Percentiles rank a stretch among this genome's conserved stretches.
phyloP scores from a whole-genome alignment of 2,329 filamentous ascomycete genomes.

The Tolypocladium capitatum region DNA sequence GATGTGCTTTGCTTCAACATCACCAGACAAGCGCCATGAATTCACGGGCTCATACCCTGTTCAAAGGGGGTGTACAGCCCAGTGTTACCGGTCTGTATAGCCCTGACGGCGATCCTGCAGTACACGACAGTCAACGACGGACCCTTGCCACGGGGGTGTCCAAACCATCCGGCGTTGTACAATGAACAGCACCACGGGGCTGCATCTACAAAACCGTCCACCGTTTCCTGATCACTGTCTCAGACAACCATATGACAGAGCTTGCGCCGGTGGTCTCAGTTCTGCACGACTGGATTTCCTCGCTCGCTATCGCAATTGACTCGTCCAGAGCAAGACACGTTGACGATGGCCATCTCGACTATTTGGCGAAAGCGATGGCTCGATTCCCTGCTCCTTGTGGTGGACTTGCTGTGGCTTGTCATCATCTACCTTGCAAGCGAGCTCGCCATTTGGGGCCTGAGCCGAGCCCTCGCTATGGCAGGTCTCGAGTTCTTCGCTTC shows the following conservation, averaged over 20 bases:
- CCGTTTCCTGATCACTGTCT: background rate
- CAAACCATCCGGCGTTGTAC: slow-evolving; percentile 2
- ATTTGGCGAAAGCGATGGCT: slow-evolving; percentile 7
- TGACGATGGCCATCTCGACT: background rate
- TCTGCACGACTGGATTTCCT: background rate
- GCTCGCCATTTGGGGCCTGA: slow-evolving; percentile 31
- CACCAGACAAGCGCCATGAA: background rate
- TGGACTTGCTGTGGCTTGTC: slow-evolving; percentile 18
- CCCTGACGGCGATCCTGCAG: background rate
- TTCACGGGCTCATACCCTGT: background rate
- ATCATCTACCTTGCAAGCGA: slow-evolving; percentile 27
- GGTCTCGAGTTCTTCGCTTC: slow-evolving; percentile 31
- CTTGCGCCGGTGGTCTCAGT: background rate
- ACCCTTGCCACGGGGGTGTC: background rate
- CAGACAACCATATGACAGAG: background rate
- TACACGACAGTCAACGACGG: background rate
- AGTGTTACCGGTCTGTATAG: background rate
- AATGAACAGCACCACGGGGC: background rate
- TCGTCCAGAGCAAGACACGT: background rate
- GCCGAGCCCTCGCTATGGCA: slow-evolving; percentile 17
- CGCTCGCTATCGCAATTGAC: background rate
- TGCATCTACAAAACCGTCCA: background rate
- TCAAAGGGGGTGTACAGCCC: background rate
- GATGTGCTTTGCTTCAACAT: background rate
- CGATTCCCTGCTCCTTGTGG: slow-evolving; percentile 1